Base-by-base conservation (phyloP, 306 rosid genomes). In the Cucurbita argyrosperma region DNA sequence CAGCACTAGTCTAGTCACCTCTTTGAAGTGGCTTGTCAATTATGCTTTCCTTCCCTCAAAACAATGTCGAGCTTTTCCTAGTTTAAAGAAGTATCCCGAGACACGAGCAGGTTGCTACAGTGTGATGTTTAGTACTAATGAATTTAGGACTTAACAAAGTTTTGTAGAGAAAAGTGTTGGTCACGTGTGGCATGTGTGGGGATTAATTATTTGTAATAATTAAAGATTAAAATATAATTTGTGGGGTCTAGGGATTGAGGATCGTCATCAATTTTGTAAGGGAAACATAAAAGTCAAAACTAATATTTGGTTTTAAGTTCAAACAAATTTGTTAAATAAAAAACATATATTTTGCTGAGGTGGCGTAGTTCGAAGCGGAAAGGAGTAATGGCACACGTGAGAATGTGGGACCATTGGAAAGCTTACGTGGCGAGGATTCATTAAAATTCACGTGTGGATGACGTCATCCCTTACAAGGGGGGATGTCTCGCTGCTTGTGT, bases 391-490 rank as follows among this genome's bases (percentile, higher is more conserved):
- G 49, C 85, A 79, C 96, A 88, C 96, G 93, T 87, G 93, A 84
- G 91, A 88, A 75, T 9, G 68, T 79, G 82, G 90, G 78, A 81
- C 39, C 81, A 76, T 49, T 76, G 78, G 89, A 76, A 30, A 78
- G 21, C 80, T 80, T 74, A 62, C 68, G 7, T 39, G 79, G 79
- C 16, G 64, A 11, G 8, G 43, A 72, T 43, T 74, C 57, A 74
- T 51, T 71, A 56, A 46, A 76, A 72, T 87, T 87, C 96, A 90
- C 96, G 91, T 88, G 98, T 60, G 96, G 83, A 19, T 76, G 82
- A 85, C 82, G 84, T 85, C 90, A 82, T 75, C 75, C 8, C 8
- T 19, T 15, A 75, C 76, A 53, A 40, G 21, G 50, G 49, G 57
- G 49, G 73, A 69, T 60, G 66, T 71, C 64, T 86, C 76, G 55